phyloP scores from a whole-genome alignment of 768 basidiomycete species.

The Paxillus ammoniavirescens region DNA sequence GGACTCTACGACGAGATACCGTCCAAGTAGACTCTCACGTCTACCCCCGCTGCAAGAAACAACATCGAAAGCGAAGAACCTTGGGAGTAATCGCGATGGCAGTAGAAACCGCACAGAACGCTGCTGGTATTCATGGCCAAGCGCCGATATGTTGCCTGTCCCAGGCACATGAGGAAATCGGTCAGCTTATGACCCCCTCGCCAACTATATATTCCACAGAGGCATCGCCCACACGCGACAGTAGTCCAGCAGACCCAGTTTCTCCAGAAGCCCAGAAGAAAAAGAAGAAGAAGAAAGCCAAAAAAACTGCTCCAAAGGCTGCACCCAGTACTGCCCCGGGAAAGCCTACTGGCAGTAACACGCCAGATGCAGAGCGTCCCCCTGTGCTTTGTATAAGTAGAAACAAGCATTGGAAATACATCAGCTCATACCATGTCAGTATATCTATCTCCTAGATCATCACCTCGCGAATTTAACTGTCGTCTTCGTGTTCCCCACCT shows the following conservation, averaged over 20 bases:
- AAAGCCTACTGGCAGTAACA: conserved; percentile 28
- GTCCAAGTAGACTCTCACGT: background rate
- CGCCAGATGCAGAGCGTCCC: conserved; percentile 47
- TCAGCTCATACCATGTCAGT: conserved; percentile 87
- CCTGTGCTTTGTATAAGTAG: conserved; percentile 82
- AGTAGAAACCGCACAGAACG: background rate
- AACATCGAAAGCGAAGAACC: too few species aligned
- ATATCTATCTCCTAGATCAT: conserved; percentile 4
- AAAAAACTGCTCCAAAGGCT: conserved; percentile 52
- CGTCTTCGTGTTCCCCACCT: background rate
- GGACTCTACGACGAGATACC: background rate
- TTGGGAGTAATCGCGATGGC: background rate
- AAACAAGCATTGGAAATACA: conserved; percentile 94
- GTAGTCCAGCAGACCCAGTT: conserved; percentile 18
- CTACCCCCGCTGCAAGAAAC: too few species aligned
- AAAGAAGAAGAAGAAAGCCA: conserved; percentile 67
- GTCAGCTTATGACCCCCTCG: conserved; percentile 6
- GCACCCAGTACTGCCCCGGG: conserved; percentile 22
- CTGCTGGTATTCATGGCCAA: background rate
- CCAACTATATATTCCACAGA: conserved; percentile 24
- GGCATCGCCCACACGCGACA: conserved; percentile 19
- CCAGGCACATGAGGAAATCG: background rate
- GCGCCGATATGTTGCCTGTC: background rate
- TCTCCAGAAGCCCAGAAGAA: conserved; percentile 48
- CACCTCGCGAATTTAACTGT: background rate